These are phyloP conservation scores for Clitopilus hobsonii DNA, from an alignment of 768 basidiomycete species.

Conservation along the genomic window DNA sequence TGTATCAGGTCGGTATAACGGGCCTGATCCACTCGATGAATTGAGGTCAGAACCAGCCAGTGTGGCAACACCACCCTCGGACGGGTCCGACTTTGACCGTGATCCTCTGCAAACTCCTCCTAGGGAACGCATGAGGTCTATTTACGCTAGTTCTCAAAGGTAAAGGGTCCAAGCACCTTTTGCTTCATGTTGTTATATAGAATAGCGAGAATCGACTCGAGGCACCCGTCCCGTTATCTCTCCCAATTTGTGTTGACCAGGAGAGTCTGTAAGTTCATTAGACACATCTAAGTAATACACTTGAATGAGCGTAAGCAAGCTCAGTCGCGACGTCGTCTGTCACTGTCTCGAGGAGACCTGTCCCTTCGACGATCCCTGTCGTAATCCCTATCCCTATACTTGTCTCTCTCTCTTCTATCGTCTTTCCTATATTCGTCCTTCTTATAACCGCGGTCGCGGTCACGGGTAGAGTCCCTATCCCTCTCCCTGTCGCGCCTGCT, in stretches of 20 bases:
- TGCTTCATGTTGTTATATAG: too few relatives aligned
- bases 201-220: too few relatives aligned
- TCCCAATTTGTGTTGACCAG: too few relatives aligned
- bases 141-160: not conserved
- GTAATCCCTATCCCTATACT: conserved; percentile 23
- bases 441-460: conserved; percentile 11
- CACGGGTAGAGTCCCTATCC: too few relatives aligned
- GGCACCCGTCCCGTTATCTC: too few relatives aligned
- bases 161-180: too few relatives aligned
- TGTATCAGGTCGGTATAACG: too few relatives aligned
- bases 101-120: not conserved
- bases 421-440: conserved; percentile 16
- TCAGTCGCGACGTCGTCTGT: conserved; percentile 19
- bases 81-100: not conserved
- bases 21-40: not conserved
- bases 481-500: not conserved
- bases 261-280: too few relatives aligned
- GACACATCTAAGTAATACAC: not conserved
- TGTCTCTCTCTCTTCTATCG: conserved; percentile 18
- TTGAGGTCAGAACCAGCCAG: not conserved
- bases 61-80: not conserved
- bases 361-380: conserved; percentile 26
- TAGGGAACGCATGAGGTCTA: not conserved
- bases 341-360: conserved; percentile 19
- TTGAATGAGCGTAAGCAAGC: not conserved